Evolutionary conservation across 2,329 filamentous ascomycete species (phyloP).

Genomic region (Berkeleyomyces rouxiae): DNA sequence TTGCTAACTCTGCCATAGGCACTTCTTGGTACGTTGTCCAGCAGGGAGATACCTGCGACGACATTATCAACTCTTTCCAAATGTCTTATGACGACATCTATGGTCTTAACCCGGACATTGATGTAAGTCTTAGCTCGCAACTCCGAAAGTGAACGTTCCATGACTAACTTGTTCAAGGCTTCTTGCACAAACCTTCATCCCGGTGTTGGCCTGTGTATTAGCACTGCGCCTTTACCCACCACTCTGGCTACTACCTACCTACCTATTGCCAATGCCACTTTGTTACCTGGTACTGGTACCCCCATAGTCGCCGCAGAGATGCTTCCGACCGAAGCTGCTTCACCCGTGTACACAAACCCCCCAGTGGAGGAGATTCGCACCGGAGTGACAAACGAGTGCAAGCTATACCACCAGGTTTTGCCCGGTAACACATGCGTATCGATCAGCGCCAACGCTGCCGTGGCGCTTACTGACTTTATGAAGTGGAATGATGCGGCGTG

Average conservation of each 20-base stretch:
- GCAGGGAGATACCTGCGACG: constrained; percentile 9
- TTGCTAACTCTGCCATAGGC: constrained; percentile 1
- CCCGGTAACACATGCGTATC: constrained; percentile 2
- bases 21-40: constrained; percentile 10
- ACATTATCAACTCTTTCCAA: neutral
- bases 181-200: constrained; percentile 11
- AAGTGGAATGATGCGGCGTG: constrained; percentile 5
- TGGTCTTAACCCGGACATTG: constrained; percentile 5
- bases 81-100: constrained; percentile 4
- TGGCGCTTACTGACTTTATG: neutral
- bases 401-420: constrained; percentile 1
- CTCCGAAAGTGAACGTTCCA: no score
- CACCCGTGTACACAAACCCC: neutral
- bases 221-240: neutral
- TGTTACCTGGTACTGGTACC: neutral
- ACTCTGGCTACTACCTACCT: neutral
- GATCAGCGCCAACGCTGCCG: neutral
- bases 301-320: neutral
- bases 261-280: neutral
- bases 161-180: neutral
- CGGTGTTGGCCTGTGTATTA: constrained; percentile 7
- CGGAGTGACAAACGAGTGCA: neutral
- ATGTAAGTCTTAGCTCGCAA: neutral
- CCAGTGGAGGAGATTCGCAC: constrained; percentile 2
- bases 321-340: neutral